Evolutionary conservation across 75 land plant species (phyloP).

Genomic region (Selaginella tamariscina): DNA sequence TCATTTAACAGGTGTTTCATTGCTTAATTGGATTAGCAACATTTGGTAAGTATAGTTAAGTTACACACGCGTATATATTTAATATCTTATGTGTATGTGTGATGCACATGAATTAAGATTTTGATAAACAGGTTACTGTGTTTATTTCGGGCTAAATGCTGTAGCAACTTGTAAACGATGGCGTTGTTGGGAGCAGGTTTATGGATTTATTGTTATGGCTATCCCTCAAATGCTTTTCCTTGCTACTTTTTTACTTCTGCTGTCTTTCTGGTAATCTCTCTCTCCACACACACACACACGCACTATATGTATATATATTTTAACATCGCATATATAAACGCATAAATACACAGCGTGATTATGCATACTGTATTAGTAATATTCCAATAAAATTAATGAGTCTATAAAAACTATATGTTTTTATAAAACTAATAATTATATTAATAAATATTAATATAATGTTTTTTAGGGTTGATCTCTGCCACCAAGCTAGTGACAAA

Average conservation of each 20-base stretch:
- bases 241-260: constrained; percentile 57
- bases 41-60: constrained; percentile 20
- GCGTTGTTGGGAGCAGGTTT: constrained; percentile 46
- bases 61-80: background rate
- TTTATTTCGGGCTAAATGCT: constrained; percentile 42
- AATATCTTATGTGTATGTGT: background rate
- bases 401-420: too few species aligned
- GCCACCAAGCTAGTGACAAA: constrained; percentile 63
- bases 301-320: too few species aligned
- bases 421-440: too few species aligned
- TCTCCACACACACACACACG: too few species aligned
- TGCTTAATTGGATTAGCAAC: constrained; percentile 31
- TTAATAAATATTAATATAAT: too few species aligned
- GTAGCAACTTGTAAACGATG: constrained; percentile 49
- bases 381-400: too few species aligned
- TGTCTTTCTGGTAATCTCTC: constrained; percentile 64
- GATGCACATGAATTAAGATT: background rate
- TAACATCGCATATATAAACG: too few species aligned
- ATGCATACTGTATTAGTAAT: background rate
- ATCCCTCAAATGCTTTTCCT: constrained; percentile 49
- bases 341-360: too few species aligned
- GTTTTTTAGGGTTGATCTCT: constrained; percentile 58
- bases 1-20: constrained; percentile 41
- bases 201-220: constrained; percentile 60
- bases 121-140: constrained; percentile 39